These are phyloP conservation scores for Lichina pygmaea DNA, from an alignment of 495 filamentous ascomycete genomes.

Conservation along the genomic window DNA sequence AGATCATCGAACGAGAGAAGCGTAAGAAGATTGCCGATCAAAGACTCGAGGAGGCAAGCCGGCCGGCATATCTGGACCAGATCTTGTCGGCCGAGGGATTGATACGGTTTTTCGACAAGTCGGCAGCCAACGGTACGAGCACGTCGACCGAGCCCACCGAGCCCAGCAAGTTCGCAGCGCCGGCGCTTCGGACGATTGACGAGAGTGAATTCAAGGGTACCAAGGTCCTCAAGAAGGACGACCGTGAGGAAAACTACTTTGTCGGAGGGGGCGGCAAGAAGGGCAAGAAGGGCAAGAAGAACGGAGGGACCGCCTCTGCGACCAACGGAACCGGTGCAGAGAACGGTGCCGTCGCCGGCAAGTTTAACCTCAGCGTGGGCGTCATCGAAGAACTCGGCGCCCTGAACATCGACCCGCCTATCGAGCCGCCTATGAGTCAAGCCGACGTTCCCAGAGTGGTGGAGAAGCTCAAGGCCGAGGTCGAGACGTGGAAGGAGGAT, in stretches of 20 bases:
- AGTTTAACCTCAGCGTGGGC: slow-evolving; percentile 69
- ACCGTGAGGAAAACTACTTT: slow-evolving; percentile 71
- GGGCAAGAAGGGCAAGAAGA: slow-evolving; percentile 76
- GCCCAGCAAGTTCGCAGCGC: slow-evolving; percentile 43
- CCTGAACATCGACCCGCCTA: slow-evolving; percentile 37
- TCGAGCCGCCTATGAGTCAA: slow-evolving; percentile 67
- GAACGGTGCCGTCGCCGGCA: slow-evolving; percentile 17
- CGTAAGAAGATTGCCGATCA: slow-evolving; percentile 58
- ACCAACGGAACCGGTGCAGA: slow-evolving; percentile 1
- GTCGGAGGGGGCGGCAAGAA: slow-evolving; percentile 57
- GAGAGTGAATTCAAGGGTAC: slow-evolving; percentile 52
- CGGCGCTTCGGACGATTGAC: slow-evolving; percentile 59
- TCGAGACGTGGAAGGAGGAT: slow-evolving; percentile 78
- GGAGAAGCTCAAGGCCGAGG: slow-evolving; percentile 78
- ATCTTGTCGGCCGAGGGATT: slow-evolving; percentile 66
- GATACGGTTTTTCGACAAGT: slow-evolving; percentile 73
- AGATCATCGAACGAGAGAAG: slow-evolving; percentile 42
- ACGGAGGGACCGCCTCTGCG: slow-evolving; percentile 6
- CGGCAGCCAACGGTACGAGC: slow-evolving; percentile 14
- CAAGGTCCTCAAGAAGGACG: slow-evolving; percentile 51
- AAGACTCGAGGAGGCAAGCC: slow-evolving; percentile 74
- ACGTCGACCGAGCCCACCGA: slow-evolving; percentile 4
- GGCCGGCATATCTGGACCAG: slow-evolving; percentile 70
- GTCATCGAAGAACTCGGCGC: slow-evolving; percentile 73
- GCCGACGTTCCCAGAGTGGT: slow-evolving; percentile 46